These are phyloP conservation scores for Gamsiella multidivaricata DNA, from an alignment of 192 early-diverging fungal species.

Conservation along the genomic window DNA sequence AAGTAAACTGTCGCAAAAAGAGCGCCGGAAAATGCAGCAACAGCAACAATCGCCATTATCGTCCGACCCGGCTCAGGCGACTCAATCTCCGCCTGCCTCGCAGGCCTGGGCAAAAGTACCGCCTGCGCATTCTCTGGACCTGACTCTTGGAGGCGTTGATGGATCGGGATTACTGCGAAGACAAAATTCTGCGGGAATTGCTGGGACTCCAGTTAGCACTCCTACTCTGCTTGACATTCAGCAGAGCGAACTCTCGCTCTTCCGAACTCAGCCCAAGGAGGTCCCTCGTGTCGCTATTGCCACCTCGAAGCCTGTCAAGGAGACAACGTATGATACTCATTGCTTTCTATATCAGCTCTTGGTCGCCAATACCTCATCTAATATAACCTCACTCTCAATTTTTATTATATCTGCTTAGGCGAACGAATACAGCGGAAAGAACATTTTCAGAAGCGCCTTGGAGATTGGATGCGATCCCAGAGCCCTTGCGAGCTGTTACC, in stretches of 20 bases:
- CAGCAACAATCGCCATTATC: slow-evolving; percentile 6
- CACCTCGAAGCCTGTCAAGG: slow-evolving; percentile 48
- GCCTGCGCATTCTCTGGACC: not conserved
- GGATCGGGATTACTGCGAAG: not conserved
- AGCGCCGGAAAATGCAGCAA: slow-evolving; percentile 40
- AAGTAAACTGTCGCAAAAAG: slow-evolving; percentile 50
- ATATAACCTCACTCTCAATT: not conserved
- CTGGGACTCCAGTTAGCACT: not conserved
- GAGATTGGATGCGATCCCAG: slow-evolving; percentile 43
- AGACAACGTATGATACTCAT: slow-evolving; percentile 30
- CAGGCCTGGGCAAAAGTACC: slow-evolving; percentile 17
- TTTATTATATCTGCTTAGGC: slow-evolving; percentile 6
- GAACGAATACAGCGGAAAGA: slow-evolving; percentile 13
- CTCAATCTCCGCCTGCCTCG: not conserved
- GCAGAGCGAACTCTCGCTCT: slow-evolving; percentile 36
- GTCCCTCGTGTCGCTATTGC: slow-evolving; percentile 34
- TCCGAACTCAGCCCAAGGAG: slow-evolving; percentile 26
- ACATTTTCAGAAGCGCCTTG: slow-evolving; percentile 33
- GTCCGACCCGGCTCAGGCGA: slow-evolving; percentile 20
- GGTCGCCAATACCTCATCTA: no score
- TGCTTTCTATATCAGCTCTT: no score
- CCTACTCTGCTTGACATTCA: slow-evolving; percentile 30
- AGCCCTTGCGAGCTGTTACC: slow-evolving; percentile 38
- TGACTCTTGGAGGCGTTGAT: not conserved
- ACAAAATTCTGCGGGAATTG: not conserved